Percentiles rank a stretch among this genome's conserved stretches.
phyloP scores from a whole-genome alignment of 169 alveolate genomes.

The Eimeria sp. region DNA sequence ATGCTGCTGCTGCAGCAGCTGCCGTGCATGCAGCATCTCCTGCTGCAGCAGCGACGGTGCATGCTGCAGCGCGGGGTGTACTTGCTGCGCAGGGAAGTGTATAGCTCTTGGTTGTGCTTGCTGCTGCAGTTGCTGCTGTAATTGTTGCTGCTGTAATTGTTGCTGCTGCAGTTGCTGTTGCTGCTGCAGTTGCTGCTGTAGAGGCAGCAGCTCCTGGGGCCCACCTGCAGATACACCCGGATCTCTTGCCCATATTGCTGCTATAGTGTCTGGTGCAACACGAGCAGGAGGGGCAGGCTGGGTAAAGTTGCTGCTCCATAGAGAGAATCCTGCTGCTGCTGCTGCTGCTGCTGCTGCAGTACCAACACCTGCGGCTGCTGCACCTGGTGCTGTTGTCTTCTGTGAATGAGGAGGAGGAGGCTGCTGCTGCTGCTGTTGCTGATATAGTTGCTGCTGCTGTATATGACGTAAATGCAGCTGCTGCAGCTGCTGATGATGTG shows the following conservation, averaged over 20 bases:
- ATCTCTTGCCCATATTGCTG: slow-evolving; percentile 78
- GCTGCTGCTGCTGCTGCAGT: slow-evolving; percentile 33
- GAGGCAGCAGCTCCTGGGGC: slow-evolving; percentile 34
- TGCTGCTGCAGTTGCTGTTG: slow-evolving; percentile 30
- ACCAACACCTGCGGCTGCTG: too few species aligned
- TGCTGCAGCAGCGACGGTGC: background rate
- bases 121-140: slow-evolving; percentile 47
- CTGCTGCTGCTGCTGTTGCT: too few species aligned
- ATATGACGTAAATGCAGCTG: too few species aligned
- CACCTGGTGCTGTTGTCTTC: too few species aligned
- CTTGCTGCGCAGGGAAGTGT: slow-evolving; percentile 11
- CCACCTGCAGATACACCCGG: slow-evolving; percentile 42
- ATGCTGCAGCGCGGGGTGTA: slow-evolving; percentile 54
- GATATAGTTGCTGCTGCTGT: too few species aligned
- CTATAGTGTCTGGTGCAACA: slow-evolving; percentile 73
- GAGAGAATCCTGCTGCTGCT: slow-evolving; percentile 62
- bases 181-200: slow-evolving; percentile 51
- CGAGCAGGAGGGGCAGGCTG: slow-evolving; percentile 70
- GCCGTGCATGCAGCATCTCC: slow-evolving; percentile 54
- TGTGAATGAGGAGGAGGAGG: too few species aligned
- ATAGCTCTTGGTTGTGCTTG: background rate
- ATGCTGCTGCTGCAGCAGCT: background rate
- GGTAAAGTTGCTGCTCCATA: slow-evolving; percentile 64
- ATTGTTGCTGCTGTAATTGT: slow-evolving; percentile 10
- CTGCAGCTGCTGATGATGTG: background rate